These are phyloP conservation scores for Diospyros lotus DNA, from an alignment of 148 eudicot species.

Conservation along the genomic window DNA sequence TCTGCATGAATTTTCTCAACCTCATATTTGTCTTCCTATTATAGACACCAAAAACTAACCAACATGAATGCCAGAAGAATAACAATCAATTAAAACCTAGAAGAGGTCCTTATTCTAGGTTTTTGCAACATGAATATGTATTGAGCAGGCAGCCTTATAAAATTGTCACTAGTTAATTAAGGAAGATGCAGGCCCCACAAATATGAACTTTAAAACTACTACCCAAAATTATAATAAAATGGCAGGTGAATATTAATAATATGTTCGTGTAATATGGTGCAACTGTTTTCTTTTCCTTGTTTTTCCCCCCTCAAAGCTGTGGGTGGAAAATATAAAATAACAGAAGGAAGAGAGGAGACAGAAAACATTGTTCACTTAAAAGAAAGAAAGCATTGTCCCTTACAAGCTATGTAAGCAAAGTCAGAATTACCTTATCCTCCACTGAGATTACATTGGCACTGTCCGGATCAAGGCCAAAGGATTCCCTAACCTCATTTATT, in stretches of 20 bases:
- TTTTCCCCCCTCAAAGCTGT: not conserved
- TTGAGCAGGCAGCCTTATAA: conserved; percentile 2
- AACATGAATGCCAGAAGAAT: not conserved
- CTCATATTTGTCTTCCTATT: conserved; percentile 9
- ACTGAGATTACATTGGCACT: conserved; percentile 14
- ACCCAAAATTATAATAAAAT: not conserved
- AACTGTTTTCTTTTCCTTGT: too few relatives aligned
- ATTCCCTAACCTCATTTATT: conserved; percentile 10
- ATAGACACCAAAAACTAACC: conserved; percentile 9
- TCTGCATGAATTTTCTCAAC: conserved; percentile 21
- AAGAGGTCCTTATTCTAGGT: not conserved
- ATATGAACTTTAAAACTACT: not conserved
- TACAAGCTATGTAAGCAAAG: conserved; percentile 1
- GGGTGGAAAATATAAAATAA: not conserved
- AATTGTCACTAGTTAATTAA: not conserved
- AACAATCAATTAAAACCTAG: not conserved
- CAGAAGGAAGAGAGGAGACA: conserved; percentile 1
- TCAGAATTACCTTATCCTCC: conserved; percentile 30
- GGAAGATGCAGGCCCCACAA: not conserved
- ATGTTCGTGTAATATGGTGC: too few relatives aligned
- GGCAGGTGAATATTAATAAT: not conserved
- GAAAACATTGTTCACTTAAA: not conserved
- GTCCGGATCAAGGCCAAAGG: conserved; percentile 10
- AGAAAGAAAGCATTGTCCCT: not conserved
- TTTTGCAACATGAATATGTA: not conserved